Evolutionary conservation across 2,329 filamentous ascomycete genomes (phyloP).

Genomic region (Paraphaeosphaeria minitans): DNA sequence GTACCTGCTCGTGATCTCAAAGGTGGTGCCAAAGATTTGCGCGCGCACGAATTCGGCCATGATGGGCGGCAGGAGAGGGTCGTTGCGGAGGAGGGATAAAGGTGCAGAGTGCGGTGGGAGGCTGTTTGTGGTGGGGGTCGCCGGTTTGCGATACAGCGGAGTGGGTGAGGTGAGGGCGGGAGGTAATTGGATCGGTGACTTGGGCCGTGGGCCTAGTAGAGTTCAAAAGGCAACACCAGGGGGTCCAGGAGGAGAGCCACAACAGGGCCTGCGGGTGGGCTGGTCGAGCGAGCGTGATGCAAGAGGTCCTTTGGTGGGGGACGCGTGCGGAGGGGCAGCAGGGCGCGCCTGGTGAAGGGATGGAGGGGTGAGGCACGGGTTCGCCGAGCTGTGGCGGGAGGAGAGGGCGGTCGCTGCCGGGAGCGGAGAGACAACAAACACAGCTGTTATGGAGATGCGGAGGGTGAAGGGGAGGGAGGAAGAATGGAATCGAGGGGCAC

Average conservation of each 20-base stretch:
- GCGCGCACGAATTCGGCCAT: conserved; percentile 99
- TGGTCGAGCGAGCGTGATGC: not conserved
- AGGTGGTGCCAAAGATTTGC: conserved; percentile 99
- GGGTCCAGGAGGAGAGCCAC: not conserved
- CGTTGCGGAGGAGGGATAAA: conserved; percentile 18
- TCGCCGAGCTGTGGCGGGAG: conserved; percentile 15
- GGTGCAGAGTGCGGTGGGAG: conserved; percentile 22
- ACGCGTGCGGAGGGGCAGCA: conserved; percentile 19
- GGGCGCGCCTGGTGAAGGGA: conserved; percentile 13
- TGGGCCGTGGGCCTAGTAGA: conserved; percentile 22
- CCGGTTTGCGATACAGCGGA: conserved; percentile 33
- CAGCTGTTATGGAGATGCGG: conserved; percentile 9
- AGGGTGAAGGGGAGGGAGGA: conserved; percentile 17
- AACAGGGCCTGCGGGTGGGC: conserved; percentile 5
- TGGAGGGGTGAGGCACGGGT: conserved; percentile 18
- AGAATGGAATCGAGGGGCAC: conserved; percentile 12
- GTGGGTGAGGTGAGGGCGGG: conserved; percentile 11
- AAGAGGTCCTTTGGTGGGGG: conserved; percentile 2
- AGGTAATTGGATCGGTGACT: conserved; percentile 25
- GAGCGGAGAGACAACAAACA: conserved; percentile 19
- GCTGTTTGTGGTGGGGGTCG: conserved; percentile 23
- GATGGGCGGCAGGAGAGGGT: conserved; percentile 48
- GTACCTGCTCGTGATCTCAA: conserved; percentile 98
- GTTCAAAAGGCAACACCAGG: conserved; percentile 3
- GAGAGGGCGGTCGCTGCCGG: conserved; percentile 35